These are phyloP conservation scores for Kwoniella sp. DNA, from an alignment of 768 basidiomycete species.

Conservation along the genomic window DNA sequence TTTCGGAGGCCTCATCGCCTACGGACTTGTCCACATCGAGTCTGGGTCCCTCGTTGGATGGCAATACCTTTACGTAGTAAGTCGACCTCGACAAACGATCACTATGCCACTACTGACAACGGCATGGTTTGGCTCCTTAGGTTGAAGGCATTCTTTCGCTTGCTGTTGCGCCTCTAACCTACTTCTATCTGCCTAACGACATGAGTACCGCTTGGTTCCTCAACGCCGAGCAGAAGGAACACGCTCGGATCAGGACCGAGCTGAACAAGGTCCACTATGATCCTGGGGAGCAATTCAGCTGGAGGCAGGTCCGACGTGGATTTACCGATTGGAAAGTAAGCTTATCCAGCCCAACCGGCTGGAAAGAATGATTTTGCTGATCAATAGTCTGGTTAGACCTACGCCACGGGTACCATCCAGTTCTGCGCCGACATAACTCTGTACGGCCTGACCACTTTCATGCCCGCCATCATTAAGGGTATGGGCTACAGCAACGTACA, in stretches of 20 bases:
- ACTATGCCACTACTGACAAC: background rate
- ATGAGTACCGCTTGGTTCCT: slow-evolving; percentile 38
- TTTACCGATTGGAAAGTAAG: slow-evolving; percentile 31
- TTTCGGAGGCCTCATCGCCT: slow-evolving; percentile 71
- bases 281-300: slow-evolving; percentile 36
- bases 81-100: background rate
- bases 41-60: slow-evolving; percentile 49
- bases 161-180: slow-evolving; percentile 24
- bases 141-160: slow-evolving; percentile 41
- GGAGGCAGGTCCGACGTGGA: slow-evolving; percentile 26
- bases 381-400: background rate
- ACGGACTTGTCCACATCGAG: slow-evolving; percentile 69
- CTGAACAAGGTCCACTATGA: slow-evolving; percentile 35
- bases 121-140: background rate
- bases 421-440: slow-evolving; percentile 36
- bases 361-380: background rate
- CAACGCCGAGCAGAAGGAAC: slow-evolving; percentile 28
- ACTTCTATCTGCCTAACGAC: slow-evolving; percentile 36
- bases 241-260: slow-evolving; percentile 25
- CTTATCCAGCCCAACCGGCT: slow-evolving; percentile 12
- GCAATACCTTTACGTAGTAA: slow-evolving; percentile 39
- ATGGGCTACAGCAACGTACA: slow-evolving; percentile 35
- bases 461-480: slow-evolving; percentile 38
- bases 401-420: slow-evolving; percentile 30
- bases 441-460: slow-evolving; percentile 31